A percentile compares a stretch with the other conserved stretches of the same genome.
Conservation (phyloP, 495 filamentous ascomycete genomes). For the Hypoxylon crocopeplum region DNA sequence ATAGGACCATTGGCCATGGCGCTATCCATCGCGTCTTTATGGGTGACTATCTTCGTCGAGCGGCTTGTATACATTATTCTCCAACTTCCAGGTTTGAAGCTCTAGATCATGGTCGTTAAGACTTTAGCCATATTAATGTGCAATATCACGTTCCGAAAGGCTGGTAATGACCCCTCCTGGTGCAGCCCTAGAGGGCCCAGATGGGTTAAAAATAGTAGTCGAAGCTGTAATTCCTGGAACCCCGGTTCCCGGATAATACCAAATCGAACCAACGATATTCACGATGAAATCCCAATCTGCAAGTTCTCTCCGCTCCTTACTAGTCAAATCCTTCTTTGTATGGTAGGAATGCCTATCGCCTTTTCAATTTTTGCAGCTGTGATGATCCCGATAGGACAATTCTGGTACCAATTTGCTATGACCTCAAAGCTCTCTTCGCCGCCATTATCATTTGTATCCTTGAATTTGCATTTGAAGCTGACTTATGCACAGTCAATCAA, state of each 20-base stretch:
- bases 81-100: background rate
- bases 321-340: no score
- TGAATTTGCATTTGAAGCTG: no score
- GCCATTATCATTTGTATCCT: no score
- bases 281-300: background rate
- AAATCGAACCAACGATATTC: background rate
- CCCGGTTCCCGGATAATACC: slow-evolving; percentile 10
- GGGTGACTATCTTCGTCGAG: background rate
- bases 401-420: no score
- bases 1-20: no score
- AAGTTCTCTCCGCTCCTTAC: no score
- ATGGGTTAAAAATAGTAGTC: slow-evolving; percentile 20
- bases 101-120: slow-evolving; percentile 11
- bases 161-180: slow-evolving; percentile 6
- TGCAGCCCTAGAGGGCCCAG: slow-evolving; percentile 6
- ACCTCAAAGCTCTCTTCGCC: no score
- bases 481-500: no score
- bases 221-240: background rate
- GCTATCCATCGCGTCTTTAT: background rate
- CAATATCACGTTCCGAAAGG: slow-evolving; percentile 8
- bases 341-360: no score
- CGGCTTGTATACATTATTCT: background rate
- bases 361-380: no score
- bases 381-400: no score
- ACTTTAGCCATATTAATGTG: slow-evolving; percentile 29